Evolutionary conservation across 1,139 yeast species (phyloP).

Genomic region (Sugiyamaella grinbergsii): DNA sequence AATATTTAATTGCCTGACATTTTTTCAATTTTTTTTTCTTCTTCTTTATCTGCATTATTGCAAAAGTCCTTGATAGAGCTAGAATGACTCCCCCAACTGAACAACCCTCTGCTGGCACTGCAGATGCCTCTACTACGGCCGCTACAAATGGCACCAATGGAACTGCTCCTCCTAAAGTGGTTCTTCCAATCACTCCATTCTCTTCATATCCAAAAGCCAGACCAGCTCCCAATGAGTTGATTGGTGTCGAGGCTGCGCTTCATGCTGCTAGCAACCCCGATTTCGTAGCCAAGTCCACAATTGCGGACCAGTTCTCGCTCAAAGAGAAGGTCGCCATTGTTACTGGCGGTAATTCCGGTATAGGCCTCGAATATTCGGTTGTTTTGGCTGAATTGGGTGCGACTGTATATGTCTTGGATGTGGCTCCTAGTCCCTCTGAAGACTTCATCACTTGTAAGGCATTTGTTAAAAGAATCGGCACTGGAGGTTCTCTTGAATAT

Average conservation of each 20-base stretch:
- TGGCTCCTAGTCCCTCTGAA: slow-evolving; percentile 36
- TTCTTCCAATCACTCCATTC: slow-evolving; percentile 31
- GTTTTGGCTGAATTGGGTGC: slow-evolving; percentile 48
- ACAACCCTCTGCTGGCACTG: slow-evolving; percentile 4
- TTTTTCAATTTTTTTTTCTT: neutral
- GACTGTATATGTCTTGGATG: slow-evolving; percentile 42
- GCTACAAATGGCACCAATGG: slow-evolving; percentile 8
- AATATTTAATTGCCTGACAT: neutral
- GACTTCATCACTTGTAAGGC: slow-evolving; percentile 39
- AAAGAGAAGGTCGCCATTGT: slow-evolving; percentile 45
- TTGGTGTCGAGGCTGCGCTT: slow-evolving; percentile 39
- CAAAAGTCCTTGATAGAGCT: too few species aligned
- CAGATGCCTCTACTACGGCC: slow-evolving; percentile 7
- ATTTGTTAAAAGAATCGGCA: slow-evolving; percentile 41
- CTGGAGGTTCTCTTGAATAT: slow-evolving; percentile 47
- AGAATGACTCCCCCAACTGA: slow-evolving; percentile 18
- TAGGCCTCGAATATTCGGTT: slow-evolving; percentile 44
- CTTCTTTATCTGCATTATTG: neutral
- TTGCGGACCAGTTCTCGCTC: slow-evolving; percentile 43
- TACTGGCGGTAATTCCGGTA: slow-evolving; percentile 48
- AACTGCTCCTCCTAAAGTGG: slow-evolving; percentile 12
- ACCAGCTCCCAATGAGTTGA: slow-evolving; percentile 34
- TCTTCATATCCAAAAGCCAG: slow-evolving; percentile 30
- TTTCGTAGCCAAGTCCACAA: slow-evolving; percentile 32
- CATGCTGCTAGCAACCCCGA: slow-evolving; percentile 34